Evolutionary conservation across 306 rosid species (phyloP), one percentile per base, ranked within the genome.

Genomic region (Acacia crassicarpa): DNA sequence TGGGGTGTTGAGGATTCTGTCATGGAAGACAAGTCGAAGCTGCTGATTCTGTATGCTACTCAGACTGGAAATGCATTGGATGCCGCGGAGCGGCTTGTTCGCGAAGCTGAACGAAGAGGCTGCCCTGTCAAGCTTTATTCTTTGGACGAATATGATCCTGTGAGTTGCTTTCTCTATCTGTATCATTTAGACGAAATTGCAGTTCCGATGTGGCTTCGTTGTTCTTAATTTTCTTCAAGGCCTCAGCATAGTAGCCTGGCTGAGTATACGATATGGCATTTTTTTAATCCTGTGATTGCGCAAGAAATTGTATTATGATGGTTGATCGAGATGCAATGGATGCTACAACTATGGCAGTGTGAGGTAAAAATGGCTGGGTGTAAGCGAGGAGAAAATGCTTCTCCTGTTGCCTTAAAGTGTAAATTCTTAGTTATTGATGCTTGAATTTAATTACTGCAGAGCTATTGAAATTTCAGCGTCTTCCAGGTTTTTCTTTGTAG

Each of bases 51-150:
- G 1, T 91, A 90, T 78, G 97, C 92, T 19, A 90, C 95, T 54
- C 87, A 95, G 81, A 95, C 98, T 4, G 94, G 98, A 27, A 95
- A 95, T 78, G 95, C 99, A 45, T 80, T 91, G 88, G 99, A 93
- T 76, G 98, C 90, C 9, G 95, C 99, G 6, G 99, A 95, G 81
- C 89, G 90, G 83, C 68, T 89, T 59, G 90, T 86, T 74, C 98
- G 98, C 16, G 94, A 91, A 83, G 98, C 98, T 6, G 91, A 91
- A 78, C 92, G 92, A 84, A 79, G 97, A 88, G 87, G 71, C 74
- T 91, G 93, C 86, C 71, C 87, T 35, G 72, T 83, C 74, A 83
- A 27, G 62, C 89, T 90, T 70, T 83, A 84, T 33, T 93, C 99
- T 30, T 9, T 91, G 8, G 89, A 93, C 67, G 84, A 90, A 54